Evolutionary conservation across 768 basidiomycete species (phyloP).

Genomic region (Tylopilus subfusipes): DNA sequence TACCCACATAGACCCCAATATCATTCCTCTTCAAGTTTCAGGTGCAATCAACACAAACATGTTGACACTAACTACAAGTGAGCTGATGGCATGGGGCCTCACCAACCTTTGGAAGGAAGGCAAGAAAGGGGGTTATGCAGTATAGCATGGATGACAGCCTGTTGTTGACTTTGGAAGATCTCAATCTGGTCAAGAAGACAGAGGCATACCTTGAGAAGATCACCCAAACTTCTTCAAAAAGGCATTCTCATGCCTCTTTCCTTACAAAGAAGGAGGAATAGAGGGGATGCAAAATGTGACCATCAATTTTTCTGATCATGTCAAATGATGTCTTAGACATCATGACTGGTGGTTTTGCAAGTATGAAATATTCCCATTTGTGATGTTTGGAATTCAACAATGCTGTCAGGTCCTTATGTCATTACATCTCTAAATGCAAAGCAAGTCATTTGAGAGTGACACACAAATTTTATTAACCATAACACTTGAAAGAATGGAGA

Average conservation of each 20-base stretch:
- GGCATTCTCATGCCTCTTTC: neutral
- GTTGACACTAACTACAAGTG: neutral
- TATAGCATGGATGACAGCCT: neutral
- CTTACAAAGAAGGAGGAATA: neutral
- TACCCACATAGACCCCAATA: neutral
- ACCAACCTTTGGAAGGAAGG: neutral
- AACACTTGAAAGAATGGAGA: neutral
- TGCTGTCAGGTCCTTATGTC: neutral
- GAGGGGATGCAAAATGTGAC: neutral
- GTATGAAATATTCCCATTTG: neutral
- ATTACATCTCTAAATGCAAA: neutral
- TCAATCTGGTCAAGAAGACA: too few relatives aligned
- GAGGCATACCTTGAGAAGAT: too few relatives aligned
- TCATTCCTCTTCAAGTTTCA: neutral
- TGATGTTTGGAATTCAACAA: neutral
- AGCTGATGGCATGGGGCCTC: neutral
- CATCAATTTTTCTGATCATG: neutral
- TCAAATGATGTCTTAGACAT: neutral
- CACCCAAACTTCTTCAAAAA: neutral
- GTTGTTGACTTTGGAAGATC: neutral
- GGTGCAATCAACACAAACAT: neutral
- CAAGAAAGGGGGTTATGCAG: neutral
- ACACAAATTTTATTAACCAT: neutral
- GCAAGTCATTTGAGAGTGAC: neutral
- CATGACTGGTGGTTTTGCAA: neutral